A percentile compares a stretch with the other conserved stretches of the same genome.
phyloP scores from a whole-genome alignment of 2,329 filamentous ascomycete genomes.

The Trichoderma sp. region DNA sequence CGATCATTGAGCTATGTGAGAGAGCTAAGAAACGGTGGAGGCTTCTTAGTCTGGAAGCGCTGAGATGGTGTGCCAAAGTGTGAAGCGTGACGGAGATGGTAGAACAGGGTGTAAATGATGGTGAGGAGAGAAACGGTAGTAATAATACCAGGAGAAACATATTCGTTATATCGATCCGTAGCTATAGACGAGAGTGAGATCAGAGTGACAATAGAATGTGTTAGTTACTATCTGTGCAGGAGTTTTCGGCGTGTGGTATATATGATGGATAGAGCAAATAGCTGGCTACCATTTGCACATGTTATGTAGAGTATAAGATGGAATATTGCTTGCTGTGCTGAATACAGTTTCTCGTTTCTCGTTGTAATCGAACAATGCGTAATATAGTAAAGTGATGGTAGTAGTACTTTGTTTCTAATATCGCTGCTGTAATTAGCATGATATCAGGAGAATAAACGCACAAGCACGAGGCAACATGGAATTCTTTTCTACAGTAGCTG shows the following conservation, averaged over 20 bases:
- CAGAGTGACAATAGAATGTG: background rate
- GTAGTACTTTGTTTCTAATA: no score
- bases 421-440: background rate
- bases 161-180: background rate
- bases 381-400: no score
- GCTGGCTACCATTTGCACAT: background rate
- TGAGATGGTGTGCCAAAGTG: background rate
- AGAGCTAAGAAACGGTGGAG: background rate
- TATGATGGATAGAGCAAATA: background rate
- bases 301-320: background rate
- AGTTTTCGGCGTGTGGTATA: background rate
- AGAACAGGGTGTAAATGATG: background rate
- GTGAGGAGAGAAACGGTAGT: background rate
- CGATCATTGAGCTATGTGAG: constrained; percentile 21
- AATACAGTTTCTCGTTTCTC: no score
- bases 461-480: background rate
- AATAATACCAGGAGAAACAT: background rate
- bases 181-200: background rate
- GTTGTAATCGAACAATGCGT: no score
- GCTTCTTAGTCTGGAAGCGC: background rate
- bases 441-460: background rate
- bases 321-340: no score
- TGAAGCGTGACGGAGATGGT: background rate
- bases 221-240: background rate
- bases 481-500: background rate